Conservation (phyloP, 164 flowering plant species). For the Chloranthus sessilifolius region DNA sequence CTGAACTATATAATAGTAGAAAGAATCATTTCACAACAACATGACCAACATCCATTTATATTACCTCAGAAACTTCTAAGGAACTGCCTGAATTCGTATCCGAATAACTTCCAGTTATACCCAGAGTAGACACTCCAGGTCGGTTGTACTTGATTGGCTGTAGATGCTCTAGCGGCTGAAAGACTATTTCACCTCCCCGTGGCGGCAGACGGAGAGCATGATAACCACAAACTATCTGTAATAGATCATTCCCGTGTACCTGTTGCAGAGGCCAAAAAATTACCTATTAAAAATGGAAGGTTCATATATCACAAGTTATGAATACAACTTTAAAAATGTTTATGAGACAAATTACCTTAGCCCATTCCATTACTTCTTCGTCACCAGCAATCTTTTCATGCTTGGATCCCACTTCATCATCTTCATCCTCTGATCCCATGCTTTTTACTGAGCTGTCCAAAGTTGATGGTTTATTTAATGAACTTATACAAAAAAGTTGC, state of each 20-base stretch:
- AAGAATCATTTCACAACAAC: background rate
- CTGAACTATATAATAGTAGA: background rate
- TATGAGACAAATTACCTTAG: conserved; percentile 49
- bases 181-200: conserved; percentile 57
- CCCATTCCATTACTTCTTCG: conserved; percentile 70
- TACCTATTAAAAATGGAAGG: conserved; percentile 1
- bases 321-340: background rate
- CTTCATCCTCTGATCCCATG: conserved; percentile 65
- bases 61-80: conserved; percentile 50
- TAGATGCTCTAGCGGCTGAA: conserved; percentile 81
- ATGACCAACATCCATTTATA: conserved; percentile 1
- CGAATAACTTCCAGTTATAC: conserved; percentile 26
- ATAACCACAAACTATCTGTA: conserved; percentile 80
- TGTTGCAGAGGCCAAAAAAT: conserved; percentile 20
- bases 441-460: conserved; percentile 88
- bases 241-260: conserved; percentile 73
- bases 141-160: conserved; percentile 71
- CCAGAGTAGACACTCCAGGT: conserved; percentile 49
- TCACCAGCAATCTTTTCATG: conserved; percentile 34
- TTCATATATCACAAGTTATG: background rate
- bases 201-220: conserved; percentile 58
- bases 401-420: conserved; percentile 37
- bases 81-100: conserved; percentile 23
- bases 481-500: background rate
- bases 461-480: conserved; percentile 19